A percentile compares a stretch with the other conserved stretches of the same genome.
These are phyloP conservation scores for Amaranthus palmeri DNA, from an alignment of 148 eudicot species.

Conservation along the genomic window DNA sequence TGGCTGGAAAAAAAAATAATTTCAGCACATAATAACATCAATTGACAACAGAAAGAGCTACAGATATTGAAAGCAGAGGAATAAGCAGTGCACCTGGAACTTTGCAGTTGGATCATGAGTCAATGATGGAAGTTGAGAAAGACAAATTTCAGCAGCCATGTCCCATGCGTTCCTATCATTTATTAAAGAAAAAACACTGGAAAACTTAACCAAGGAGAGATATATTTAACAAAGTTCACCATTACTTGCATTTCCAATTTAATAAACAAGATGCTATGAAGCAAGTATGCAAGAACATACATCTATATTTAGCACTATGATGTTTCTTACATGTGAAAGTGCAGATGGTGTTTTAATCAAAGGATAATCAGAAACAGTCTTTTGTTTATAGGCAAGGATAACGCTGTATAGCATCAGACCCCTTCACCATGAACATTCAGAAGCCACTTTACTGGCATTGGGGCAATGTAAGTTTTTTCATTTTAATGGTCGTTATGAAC, in stretches of 20 bases:
- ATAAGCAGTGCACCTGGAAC: constrained; percentile 58
- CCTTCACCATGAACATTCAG: no score
- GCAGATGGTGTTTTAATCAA: no score
- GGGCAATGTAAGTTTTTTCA: no score
- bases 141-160: constrained; percentile 99
- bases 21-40: neutral
- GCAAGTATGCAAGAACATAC: neutral
- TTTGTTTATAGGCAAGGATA: no score
- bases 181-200: constrained; percentile 23
- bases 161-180: constrained; percentile 92
- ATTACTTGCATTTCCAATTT: neutral
- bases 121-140: constrained; percentile 83
- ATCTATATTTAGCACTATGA: no score
- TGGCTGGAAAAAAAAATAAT: constrained; percentile 48
- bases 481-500: no score
- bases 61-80: neutral
- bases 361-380: no score
- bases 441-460: no score
- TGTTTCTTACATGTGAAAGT: no score
- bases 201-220: neutral
- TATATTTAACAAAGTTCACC: neutral
- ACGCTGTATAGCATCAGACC: no score
- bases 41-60: neutral
- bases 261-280: neutral
- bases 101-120: constrained; percentile 77